Evolutionary conservation across 208 protist species (phyloP), one percentile per base, ranked within the genome.

Genomic region (Herpetomonas tarakana): DNA sequence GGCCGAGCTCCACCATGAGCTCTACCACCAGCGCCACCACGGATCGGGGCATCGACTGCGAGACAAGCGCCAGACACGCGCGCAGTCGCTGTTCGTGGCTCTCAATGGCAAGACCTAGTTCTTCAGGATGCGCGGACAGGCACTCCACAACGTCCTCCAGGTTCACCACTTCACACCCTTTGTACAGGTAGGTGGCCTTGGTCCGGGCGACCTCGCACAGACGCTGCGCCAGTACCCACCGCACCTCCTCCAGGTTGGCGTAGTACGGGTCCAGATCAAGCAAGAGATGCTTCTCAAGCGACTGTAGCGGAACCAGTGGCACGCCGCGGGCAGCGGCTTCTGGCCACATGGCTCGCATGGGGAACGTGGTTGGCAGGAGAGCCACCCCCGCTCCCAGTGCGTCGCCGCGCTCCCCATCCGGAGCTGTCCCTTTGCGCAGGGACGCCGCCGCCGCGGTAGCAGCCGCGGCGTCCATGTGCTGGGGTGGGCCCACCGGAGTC

Each of bases 1-100:
- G 58, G 25, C 52, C 58, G 14, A 56, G 49, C 29, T 18, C 12
- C n/a, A 64, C 58, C 21, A 64, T 45, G 14, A 64, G 44, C 47
- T 64, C 49, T n/a, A 64, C 58, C 7, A 55, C 41, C 18, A 29
- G 58, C 9, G 25, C 25, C 27, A 64, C 30, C 26, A 49, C 52
- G n/a, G 46, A 14, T 2, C 22, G 58, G 4, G 58, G 58, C 49
- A 53, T 25, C 16, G 25, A 25, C 47, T 50, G 24, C 3, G 58
- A 44, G 3, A 46, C 24, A 3, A 64, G 19, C 16, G 26, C n/a
- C 19, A 0, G 26, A 2, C 45, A 19, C 14, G 21, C 56, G 9
- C 22, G 25, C 14, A 41, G 35, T 14, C 35, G 35, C 9, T 6
- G 6, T 14, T 41, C 9, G 9, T 18, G 35, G 14, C 9, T 6